Evolutionary conservation across 306 rosid species (phyloP), one percentile per base, ranked within the genome.

Genomic region (Dryas octopetala): DNA sequence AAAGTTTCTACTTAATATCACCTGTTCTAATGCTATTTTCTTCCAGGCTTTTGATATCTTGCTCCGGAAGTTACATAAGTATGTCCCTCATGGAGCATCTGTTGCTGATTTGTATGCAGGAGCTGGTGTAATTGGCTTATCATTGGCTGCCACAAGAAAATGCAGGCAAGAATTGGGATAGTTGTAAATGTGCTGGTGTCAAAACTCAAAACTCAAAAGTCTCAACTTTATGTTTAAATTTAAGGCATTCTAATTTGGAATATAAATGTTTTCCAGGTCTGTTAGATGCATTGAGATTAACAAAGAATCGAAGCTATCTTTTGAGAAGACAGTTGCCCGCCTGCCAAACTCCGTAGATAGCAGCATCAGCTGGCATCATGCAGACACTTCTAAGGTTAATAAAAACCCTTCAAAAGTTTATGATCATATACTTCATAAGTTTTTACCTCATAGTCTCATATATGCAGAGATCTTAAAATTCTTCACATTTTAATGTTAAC

Each of bases 31-130:
- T 49, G 57, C 74, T 63, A 4, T 47, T 43, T 74, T 74, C 12
- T 59, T 58, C 48, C 91, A 95, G 98, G 98, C 97, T 78, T 95
- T 95, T 79, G 90, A 95, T 70, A 38, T 71, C 85, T 81, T 95
- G 83, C 96, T 95, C 66, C 96, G 82, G 75, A 95, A 88, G 91
- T 83, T 95, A 74, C 97, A 89, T 32, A 91, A 82, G 78, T 89
- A 95, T 84, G 97, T 95, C 68, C 98, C 96, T 60, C 82, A 85
- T 78, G 93, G 93, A 73, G 75, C 98, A 75, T 84, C 96, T 85
- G 96, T 95, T 71, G 83, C 93, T 64, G 98, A 95, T 81, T 84
- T 95, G 81, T 95, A 95, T 82, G 97, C 98, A 71, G 97, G 97
- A 79, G 97, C 96, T 55, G 98, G 98, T 77, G 97, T 82, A 61